These are phyloP conservation scores for Phytopythium boreale DNA, from an alignment of 352 stramenopile species.

Conservation along the genomic window DNA sequence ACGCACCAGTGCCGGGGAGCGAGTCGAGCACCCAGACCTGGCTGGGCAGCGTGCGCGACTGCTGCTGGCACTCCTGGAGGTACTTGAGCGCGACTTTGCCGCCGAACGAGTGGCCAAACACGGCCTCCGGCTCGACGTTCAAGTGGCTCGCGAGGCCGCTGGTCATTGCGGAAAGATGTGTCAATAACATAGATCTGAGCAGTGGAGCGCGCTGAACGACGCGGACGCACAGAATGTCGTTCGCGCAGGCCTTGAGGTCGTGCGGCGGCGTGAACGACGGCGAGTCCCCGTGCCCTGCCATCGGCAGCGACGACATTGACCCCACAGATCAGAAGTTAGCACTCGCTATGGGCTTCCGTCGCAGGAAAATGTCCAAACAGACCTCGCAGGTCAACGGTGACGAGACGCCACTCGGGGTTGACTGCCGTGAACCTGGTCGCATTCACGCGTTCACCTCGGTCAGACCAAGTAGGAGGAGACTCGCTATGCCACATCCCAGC, in stretches of 20 bases:
- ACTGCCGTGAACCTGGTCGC: conserved; percentile 59
- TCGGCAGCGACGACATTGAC: not conserved
- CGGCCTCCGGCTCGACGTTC: conserved; percentile 49
- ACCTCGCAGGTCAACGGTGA: conserved; percentile 71
- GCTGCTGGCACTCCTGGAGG: conserved; percentile 45
- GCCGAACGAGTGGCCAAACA: conserved; percentile 77
- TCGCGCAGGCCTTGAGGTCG: conserved; percentile 56
- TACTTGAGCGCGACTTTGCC: conserved; percentile 78
- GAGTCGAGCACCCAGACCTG: conserved; percentile 77
- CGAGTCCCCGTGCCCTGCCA: conserved; percentile 64
- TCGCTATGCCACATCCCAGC: no score
- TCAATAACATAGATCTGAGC: not conserved
- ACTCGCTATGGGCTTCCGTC: not conserved
- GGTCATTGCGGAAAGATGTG: conserved; percentile 5
- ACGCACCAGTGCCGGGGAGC: conserved; percentile 57
- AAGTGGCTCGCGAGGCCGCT: conserved; percentile 53
- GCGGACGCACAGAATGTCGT: conserved; percentile 59
- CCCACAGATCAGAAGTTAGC: conserved; percentile 2
- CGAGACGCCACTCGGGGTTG: conserved; percentile 67
- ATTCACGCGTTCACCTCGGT: not conserved
- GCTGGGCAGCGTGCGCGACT: conserved; percentile 33
- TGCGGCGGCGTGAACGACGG: conserved; percentile 63
- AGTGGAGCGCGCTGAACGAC: not conserved
- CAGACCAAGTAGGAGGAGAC: no score
- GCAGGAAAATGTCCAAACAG: not conserved